A percentile compares a stretch with the other conserved stretches of the same genome.
Conservation (phyloP, 2,329 filamentous ascomycete species). For the Ophiosphaerella korrae region DNA sequence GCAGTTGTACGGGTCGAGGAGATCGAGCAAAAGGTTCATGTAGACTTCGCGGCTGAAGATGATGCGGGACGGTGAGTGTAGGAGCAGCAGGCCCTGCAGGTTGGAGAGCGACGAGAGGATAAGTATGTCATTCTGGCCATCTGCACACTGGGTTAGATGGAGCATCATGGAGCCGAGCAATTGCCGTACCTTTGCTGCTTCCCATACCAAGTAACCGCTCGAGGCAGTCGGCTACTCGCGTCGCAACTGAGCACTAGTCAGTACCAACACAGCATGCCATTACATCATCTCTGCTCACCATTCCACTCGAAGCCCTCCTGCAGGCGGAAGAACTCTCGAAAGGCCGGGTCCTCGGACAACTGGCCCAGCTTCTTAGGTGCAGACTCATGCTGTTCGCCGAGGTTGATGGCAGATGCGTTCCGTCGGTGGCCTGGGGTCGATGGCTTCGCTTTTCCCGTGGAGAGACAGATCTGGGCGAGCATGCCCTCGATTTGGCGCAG, state of each 20-base stretch:
- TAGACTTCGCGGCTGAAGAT: conserved; percentile 88
- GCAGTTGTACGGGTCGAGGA: conserved; percentile 87
- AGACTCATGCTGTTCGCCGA: conserved; percentile 37
- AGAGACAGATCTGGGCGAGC: conserved; percentile 91
- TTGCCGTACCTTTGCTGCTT: conserved; percentile 54
- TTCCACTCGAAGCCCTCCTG: conserved; percentile 99
- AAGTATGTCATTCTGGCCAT: conserved; percentile 83
- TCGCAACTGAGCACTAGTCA: conserved; percentile 64
- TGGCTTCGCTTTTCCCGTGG: conserved; percentile 47
- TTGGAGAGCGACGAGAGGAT: conserved; percentile 88
- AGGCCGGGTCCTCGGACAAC: conserved; percentile 81
- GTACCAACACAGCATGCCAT: not conserved
- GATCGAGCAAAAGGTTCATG: conserved; percentile 96
- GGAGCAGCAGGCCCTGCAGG: conserved; percentile 82
- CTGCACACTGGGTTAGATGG: conserved; percentile 41
- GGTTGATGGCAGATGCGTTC: conserved; percentile 44
- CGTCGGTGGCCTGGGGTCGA: conserved; percentile 42
- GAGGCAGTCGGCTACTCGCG: conserved; percentile 82
- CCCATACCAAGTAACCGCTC: conserved; percentile 83
- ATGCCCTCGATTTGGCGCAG: conserved; percentile 92
- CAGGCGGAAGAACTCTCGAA: conserved; percentile 93
- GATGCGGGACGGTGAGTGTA: conserved; percentile 87
- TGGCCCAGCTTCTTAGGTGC: conserved; percentile 63
- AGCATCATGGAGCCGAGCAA: not conserved
- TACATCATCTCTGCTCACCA: conserved; percentile 50